phyloP scores from a whole-genome alignment of 345 rosid species.

The Capsella bursapastoris region DNA sequence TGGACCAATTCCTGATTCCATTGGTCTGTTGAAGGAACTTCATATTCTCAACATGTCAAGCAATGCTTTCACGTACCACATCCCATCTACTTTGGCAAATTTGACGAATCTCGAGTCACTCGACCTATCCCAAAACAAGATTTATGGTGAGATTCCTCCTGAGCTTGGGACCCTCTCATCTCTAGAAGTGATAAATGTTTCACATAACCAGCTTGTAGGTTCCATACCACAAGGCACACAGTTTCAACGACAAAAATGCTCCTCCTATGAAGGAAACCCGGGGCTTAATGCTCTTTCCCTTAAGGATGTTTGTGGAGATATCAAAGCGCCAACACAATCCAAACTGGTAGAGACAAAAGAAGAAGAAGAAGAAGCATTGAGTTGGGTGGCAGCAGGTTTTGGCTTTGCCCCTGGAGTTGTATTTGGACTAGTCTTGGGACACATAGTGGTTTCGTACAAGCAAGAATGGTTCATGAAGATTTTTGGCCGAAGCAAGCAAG shows the following conservation, averaged over 20 bases:
- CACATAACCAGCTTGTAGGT: constrained; percentile 20
- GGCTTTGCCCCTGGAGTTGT: neutral
- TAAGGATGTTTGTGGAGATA: neutral
- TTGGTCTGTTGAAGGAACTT: neutral
- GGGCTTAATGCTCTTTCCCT: neutral
- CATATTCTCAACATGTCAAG: neutral
- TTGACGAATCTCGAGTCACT: neutral
- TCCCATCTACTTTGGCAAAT: constrained; percentile 6
- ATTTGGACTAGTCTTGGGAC: too few relatives aligned
- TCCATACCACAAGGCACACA: constrained; percentile 9
- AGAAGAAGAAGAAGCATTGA: neutral
- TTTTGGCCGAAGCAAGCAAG: too few relatives aligned
- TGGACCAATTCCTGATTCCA: neutral
- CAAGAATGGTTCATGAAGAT: too few relatives aligned
- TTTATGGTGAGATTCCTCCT: neutral
- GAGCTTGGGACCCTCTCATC: neutral
- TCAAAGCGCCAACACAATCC: neutral
- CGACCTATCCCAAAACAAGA: constrained; percentile 15
- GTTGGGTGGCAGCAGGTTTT: neutral
- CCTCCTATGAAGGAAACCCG: neutral
- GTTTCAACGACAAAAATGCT: neutral
- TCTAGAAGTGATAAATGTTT: neutral
- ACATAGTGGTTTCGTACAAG: too few relatives aligned
- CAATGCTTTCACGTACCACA: constrained; percentile 8
- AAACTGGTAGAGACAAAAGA: neutral